These are phyloP conservation scores for Neurospora sp. DNA, from an alignment of 495 filamentous ascomycete species.

Conservation along the genomic window DNA sequence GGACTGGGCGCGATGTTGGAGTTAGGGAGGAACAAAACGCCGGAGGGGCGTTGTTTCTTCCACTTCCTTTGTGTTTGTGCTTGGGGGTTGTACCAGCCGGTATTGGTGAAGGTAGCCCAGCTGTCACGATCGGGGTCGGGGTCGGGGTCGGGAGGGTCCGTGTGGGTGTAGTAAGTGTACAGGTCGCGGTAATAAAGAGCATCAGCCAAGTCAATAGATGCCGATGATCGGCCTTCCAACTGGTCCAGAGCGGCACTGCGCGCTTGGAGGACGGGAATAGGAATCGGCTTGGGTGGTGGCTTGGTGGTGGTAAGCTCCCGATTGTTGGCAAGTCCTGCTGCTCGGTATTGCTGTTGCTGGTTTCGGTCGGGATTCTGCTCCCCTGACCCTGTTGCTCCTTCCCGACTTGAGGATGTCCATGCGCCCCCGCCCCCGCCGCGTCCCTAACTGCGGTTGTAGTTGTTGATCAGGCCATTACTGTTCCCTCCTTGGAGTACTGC, in stretches of 20 bases:
- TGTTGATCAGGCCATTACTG: neutral
- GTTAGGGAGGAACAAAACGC: neutral
- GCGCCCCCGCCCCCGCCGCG: neutral
- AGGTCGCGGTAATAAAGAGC: neutral
- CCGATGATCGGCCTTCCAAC: neutral
- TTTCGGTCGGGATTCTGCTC: neutral
- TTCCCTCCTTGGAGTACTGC: neutral
- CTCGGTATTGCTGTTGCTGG: neutral
- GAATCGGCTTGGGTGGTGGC: neutral
- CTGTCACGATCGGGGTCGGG: neutral
- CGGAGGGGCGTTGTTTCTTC: neutral
- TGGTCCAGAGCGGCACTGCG: neutral
- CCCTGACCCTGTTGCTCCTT: neutral
- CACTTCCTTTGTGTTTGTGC: neutral
- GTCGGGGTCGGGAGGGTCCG: neutral
- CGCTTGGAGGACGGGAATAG: neutral
- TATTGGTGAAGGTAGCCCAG: neutral
- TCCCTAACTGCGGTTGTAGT: constrained; percentile 1
- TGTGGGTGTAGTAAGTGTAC: neutral
- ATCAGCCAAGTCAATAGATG: neutral
- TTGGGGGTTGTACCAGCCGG: neutral
- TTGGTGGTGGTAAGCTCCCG: neutral
- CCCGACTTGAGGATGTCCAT: neutral
- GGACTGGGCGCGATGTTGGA: neutral
- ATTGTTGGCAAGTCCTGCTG: neutral